These are phyloP conservation scores for Alternaria sp. DNA, from an alignment of 2,329 filamentous ascomycete genomes.

Conservation along the genomic window DNA sequence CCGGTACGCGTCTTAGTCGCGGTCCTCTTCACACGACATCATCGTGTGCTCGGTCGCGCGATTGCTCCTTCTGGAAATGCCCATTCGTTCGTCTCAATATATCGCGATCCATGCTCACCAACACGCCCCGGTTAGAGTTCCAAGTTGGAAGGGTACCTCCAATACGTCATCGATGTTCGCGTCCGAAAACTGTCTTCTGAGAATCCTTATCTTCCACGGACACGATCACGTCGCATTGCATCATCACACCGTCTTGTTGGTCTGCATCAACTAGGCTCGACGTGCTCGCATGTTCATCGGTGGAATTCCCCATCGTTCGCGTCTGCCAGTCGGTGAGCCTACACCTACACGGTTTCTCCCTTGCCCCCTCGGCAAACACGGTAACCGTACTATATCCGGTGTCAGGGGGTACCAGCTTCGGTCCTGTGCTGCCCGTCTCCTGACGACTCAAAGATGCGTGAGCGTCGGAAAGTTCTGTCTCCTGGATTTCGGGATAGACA, in stretches of 20 bases:
- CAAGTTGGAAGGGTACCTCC: no score
- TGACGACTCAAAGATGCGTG: not conserved
- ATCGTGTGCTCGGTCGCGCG: not conserved
- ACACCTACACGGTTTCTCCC: slow-evolving; percentile 10
- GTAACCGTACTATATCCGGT: slow-evolving; percentile 22
- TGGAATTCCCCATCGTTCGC: slow-evolving; percentile 14
- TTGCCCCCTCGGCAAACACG: slow-evolving; percentile 12
- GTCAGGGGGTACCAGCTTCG: slow-evolving; percentile 20
- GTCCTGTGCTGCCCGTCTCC: not conserved
- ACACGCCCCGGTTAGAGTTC: not conserved
- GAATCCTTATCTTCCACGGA: slow-evolving; percentile 17
- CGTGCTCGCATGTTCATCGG: slow-evolving; percentile 29
- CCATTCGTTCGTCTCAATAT: not conserved
- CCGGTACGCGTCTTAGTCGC: not conserved
- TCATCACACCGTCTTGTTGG: slow-evolving; percentile 21
- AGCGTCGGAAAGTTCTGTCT: slow-evolving; percentile 18
- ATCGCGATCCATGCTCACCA: not conserved
- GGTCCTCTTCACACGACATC: not conserved
- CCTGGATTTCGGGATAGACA: slow-evolving; percentile 18
- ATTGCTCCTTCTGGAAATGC: no score
- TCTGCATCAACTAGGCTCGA: slow-evolving; percentile 24
- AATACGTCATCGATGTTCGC: not conserved
- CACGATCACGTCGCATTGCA: slow-evolving; percentile 24
- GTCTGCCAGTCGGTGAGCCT: slow-evolving; percentile 11
- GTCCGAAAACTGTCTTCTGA: not conserved